phyloP scores from a whole-genome alignment of 441 rosid genomes.

The Dalechampia spathulata region DNA sequence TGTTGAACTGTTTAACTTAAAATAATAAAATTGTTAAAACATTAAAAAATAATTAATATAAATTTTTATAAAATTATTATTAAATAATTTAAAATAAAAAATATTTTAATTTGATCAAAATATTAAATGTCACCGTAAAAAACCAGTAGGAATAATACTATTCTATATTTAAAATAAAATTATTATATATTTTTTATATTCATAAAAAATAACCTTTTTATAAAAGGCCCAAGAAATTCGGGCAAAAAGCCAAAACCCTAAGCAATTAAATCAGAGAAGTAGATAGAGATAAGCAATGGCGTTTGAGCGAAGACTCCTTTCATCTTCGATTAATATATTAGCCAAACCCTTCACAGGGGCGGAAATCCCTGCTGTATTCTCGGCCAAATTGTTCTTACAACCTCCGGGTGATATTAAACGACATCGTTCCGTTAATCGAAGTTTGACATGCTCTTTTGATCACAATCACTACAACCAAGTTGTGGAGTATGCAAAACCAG shows the following conservation, averaged over 20 bases:
- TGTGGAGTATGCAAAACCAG: slow-evolving; percentile 29
- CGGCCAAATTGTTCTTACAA: neutral
- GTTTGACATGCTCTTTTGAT: slow-evolving; percentile 29
- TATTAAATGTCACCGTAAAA: no score
- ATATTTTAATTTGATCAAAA: no score
- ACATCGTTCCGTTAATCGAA: neutral
- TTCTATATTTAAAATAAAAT: no score
- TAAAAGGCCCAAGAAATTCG: no score
- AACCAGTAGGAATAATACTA: no score
- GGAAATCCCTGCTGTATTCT: neutral
- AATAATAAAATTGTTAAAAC: no score
- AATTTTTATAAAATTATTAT: no score
- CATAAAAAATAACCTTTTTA: no score
- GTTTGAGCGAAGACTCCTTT: slow-evolving; percentile 17
- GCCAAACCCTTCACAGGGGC: slow-evolving; percentile 7
- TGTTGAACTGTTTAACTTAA: no score
- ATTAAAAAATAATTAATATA: no score
- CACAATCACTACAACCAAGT: slow-evolving; percentile 22
- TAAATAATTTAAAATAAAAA: no score
- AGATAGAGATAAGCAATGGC: slow-evolving; percentile 19
- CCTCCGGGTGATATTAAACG: neutral
- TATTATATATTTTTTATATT: no score
- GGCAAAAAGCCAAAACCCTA: slow-evolving; percentile 4
- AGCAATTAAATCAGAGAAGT: neutral
- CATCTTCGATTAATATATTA: slow-evolving; percentile 5